Percentiles rank a stretch among this genome's conserved stretches.
Evolutionary conservation across 768 basidiomycete species (phyloP).

Genomic region (Rhodotorula kratochvilovae): DNA sequence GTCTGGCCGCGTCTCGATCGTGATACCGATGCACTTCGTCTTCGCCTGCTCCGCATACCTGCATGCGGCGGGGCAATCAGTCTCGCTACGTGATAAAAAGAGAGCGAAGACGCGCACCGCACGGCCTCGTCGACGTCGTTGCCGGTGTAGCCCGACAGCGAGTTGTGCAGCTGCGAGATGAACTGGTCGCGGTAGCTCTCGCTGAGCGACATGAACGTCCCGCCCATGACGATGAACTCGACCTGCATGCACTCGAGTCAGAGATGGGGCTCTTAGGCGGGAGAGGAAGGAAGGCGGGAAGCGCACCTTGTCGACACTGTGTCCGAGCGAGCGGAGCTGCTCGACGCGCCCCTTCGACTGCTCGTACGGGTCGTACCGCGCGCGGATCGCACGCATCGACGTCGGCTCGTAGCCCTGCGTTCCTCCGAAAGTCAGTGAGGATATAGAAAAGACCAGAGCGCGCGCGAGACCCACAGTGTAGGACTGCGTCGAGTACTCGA

Average conservation of each 20-base stretch:
- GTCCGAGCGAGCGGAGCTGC: conserved; percentile 90
- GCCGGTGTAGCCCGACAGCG: conserved; percentile 89
- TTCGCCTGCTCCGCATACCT: conserved; percentile 95
- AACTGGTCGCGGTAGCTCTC: conserved; percentile 92
- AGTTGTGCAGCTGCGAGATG: conserved; percentile 93
- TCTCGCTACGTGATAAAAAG: background rate
- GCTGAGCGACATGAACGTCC: conserved; percentile 99
- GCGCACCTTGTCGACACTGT: conserved; percentile 88
- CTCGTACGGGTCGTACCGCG: conserved; percentile 93
- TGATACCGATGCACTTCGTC: conserved; percentile 97
- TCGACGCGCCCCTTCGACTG: conserved; percentile 93
- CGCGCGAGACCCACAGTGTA: conserved; percentile 33
- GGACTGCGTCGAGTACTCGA: conserved; percentile 97
- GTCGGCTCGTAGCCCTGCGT: conserved; percentile 92
- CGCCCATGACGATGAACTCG: conserved; percentile 58
- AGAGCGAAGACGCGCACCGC: conserved; percentile 51
- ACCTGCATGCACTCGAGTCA: conserved; percentile 45
- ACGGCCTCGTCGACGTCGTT: conserved; percentile 92
- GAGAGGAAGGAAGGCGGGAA: background rate
- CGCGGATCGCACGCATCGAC: conserved; percentile 97
- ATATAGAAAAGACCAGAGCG: too few relatives aligned
- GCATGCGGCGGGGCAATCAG: background rate
- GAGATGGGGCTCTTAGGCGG: too few relatives aligned
- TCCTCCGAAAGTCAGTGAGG: background rate
- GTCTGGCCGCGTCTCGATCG: conserved; percentile 96